Base-by-base conservation (phyloP, 371 early-diverging fungal species). In the Lichtheimia ornata region DNA sequence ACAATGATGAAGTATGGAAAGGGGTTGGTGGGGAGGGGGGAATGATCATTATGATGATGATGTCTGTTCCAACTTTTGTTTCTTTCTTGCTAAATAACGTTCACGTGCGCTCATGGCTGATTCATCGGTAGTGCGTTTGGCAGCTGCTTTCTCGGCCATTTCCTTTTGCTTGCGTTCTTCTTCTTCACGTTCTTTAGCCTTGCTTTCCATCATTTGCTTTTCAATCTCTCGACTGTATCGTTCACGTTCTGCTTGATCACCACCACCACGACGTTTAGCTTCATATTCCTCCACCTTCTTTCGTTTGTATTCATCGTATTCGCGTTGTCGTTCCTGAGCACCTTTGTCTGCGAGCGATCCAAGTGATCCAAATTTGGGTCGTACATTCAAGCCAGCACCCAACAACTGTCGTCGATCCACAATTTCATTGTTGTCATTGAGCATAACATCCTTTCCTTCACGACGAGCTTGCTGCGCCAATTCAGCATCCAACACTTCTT, bases 401-500 rank as follows among this genome's bases (percentile, higher is more conserved):
- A 94, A 77, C 4, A 91, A 70, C 22, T 90, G 85, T 22, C 92
- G 82, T 65, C 92, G 91, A 67, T 94, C 94, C 15, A 94, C 89
- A 49, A 94, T 79, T 53, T 91, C 85, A 24, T 88, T 87, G 18
- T 87, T 88, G 47, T 87, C 94, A 60, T 92, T 92, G 41, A 92
- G 42, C 11, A 67, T 67, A 0, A 89, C 84, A 13, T 75, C 66
- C 49, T 76, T 65, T 30, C 88, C 80, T 71, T 81, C 71, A 49
- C 71, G 69, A 42, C 67, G 51, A 20, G 83, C 78, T 44, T 74
- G 72, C 50, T 72, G 72, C 6, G 75, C 83, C 27, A 82, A 52
- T n/a, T 66, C 61, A 1, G 62, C 58, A 15, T 75, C 71, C 27
- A 71, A 54, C 15, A 60, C 20, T 28, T 64, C 47, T 55, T 61